Percentiles rank a stretch among this genome's conserved stretches.
These are phyloP conservation scores for Magnolia officinalis DNA, from an alignment of 164 flowering plant species.

Conservation along the genomic window DNA sequence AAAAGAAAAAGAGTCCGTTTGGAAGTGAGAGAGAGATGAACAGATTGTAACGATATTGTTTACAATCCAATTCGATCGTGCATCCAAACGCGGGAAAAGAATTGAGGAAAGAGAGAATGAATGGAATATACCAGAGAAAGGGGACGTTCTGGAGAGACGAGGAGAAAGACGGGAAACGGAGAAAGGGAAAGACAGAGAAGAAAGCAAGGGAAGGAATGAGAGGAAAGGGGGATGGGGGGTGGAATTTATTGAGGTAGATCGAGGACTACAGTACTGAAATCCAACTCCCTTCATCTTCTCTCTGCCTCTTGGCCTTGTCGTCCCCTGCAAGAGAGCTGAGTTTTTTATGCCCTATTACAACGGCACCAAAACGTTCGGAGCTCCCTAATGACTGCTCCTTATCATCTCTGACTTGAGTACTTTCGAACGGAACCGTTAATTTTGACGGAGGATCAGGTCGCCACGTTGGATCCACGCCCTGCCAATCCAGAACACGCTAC, in stretches of 20 bases:
- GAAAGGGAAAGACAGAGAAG: not conserved
- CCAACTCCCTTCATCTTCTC: conserved; percentile 2
- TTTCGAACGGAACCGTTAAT: not conserved
- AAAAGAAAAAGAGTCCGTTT: not conserved
- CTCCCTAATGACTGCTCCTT: too few species aligned
- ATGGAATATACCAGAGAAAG: conserved; percentile 15
- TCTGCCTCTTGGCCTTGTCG: conserved; percentile 4
- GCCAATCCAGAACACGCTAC: not conserved
- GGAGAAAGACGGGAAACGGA: not conserved
- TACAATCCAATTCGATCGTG: too few species aligned
- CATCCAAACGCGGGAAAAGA: not conserved
- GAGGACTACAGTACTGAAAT: not conserved
- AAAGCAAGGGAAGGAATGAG: conserved; percentile 1
- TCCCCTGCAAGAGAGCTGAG: too few species aligned
- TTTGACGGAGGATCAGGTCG: not conserved
- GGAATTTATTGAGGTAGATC: conserved; percentile 8
- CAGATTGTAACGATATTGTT: too few species aligned
- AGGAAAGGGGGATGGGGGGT: not conserved
- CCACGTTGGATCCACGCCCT: conserved; percentile 12
- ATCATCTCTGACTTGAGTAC: too few species aligned
- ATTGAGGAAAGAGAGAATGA: not conserved
- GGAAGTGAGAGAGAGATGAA: too few species aligned
- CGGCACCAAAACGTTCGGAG: too few species aligned
- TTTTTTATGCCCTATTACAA: too few species aligned
- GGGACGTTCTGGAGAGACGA: not conserved